Evolutionary conservation across 1,284 basidiomycete genomes (phyloP), one percentile per base, ranked within the genome.

Genomic region (Tylopilus sp.): DNA sequence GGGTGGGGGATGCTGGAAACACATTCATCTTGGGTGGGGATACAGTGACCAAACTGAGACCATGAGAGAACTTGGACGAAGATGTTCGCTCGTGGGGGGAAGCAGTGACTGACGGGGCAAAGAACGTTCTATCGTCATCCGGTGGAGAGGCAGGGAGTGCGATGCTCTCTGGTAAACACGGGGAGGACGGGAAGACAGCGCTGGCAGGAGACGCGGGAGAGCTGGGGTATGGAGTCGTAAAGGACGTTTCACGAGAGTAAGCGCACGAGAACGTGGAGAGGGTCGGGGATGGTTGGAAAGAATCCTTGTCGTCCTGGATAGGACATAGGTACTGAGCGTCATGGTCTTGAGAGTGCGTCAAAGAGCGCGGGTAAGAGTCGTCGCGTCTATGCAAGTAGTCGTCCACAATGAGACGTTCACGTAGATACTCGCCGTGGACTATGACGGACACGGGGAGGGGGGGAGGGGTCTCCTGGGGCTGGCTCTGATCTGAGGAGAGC

Each of bases 401-500:
- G 12, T 54, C 53, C 1, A 37, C 35, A 18, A 37, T 20, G 17
- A 11, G 35, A 6, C 35, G 18, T 18, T 53, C 56, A 2, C 53
- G 56, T 1, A 66, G 52, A 15, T 44, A 50, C 9, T 65, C 64
- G 14, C 62, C 60, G 3, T 65, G 67, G 1, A 65, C 62, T 1
- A 65, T 57, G 18, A 69, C 62, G 5, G 64, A 69, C 2, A 65
- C 65, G 20, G 63, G 65, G 0, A 66, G 48, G 0, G 66, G 66
- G 0, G 64, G 52, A 17, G 59, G 63, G 1, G 54, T 43, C 15
- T 65, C 67, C 35, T 58, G 65, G 0, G 62, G 55, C 2, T 61
- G 58, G 29, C 65, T 69, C 35, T 69, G 67, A 7, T 65, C 64
- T 0, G 67, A 69, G 2, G 67, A 67, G 51, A 65, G 66, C 7